Base-by-base conservation (phyloP, 148 eudicot species). In the Rhododendron simsii region DNA sequence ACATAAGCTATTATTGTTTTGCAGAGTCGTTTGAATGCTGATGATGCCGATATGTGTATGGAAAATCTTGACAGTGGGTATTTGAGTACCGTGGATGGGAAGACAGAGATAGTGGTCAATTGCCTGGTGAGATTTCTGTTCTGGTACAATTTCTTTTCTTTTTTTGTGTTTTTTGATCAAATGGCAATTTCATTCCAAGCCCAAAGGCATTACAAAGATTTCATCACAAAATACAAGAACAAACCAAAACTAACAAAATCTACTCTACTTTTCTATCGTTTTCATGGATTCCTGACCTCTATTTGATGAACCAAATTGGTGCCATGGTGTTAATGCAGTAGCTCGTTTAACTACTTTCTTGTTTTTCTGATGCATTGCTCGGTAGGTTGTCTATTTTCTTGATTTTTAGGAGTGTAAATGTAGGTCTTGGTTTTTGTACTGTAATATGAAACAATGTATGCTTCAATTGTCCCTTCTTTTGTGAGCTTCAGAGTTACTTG, bases 121-220 rank as follows among this genome's bases (percentile, higher is more conserved):
- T 15, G 81, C 75, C 85, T 81, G 89, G 89, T 87, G 67, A 87
- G 89, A 55, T 81, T 45, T 47, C 28, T 39, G 44, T 57, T 14
- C 30, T 13, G 30, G 21, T 18, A 21, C 14, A 5, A 30, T 35
- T 37, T 18, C 12, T 41, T 71, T 81, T 1, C 35, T 33, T 20
- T 26, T 81, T 81, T 3, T 20, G 0, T 59, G n/a, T 21, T 12
- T 67, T 28, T 67, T 47, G 50, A 1, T 47, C 12, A 47, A 47
- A 9, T 12, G 12, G 50, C 50, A 10, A 47, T 47, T 47, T 47
- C 50, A 47, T 47, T 9, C 12, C 12, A 47, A 47, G 50, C 12
- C 50, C 50, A 2, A 47, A 47, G 50, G 50, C 50, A 47, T 47
- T 47, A 47, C 50, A 47, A 47, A 47, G 50, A 47, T 47, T 9